A percentile compares a stretch with the other conserved stretches of the same genome.
phyloP scores from a whole-genome alignment of 2,329 filamentous ascomycete species.

The Cytospora schulzeri region DNA sequence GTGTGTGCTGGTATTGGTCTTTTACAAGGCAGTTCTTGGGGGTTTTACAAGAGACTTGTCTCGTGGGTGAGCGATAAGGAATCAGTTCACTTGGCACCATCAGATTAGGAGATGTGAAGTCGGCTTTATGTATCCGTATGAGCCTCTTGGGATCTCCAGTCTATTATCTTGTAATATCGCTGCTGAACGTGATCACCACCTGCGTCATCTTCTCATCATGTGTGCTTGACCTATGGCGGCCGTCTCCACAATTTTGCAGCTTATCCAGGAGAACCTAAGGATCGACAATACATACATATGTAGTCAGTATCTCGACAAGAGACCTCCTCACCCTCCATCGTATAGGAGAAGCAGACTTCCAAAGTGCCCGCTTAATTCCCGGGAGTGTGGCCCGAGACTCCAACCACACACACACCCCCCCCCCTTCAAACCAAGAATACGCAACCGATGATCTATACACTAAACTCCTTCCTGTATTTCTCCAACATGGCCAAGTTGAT shows the following conservation, averaged over 20 bases:
- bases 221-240: background rate
- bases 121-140: background rate
- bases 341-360: background rate
- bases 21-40: background rate
- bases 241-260: background rate
- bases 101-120: background rate
- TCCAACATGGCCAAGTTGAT: conserved; percentile 64
- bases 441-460: conserved; percentile 29
- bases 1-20: background rate
- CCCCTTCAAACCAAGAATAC: background rate
- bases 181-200: background rate
- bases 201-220: conserved; percentile 1
- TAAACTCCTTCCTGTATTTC: conserved; percentile 56
- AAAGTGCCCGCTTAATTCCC: background rate
- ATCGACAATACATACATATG: background rate
- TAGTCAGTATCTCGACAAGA: background rate
- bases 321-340: background rate
- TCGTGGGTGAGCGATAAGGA: background rate
- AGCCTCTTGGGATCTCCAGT: too few species aligned
- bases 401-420: background rate
- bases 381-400: background rate
- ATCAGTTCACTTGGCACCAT: background rate
- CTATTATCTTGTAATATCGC: background rate
- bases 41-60: background rate
- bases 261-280: background rate